Evolutionary conservation across 495 filamentous ascomycete genomes (phyloP).

Genomic region (Penicillium roqueforti): DNA sequence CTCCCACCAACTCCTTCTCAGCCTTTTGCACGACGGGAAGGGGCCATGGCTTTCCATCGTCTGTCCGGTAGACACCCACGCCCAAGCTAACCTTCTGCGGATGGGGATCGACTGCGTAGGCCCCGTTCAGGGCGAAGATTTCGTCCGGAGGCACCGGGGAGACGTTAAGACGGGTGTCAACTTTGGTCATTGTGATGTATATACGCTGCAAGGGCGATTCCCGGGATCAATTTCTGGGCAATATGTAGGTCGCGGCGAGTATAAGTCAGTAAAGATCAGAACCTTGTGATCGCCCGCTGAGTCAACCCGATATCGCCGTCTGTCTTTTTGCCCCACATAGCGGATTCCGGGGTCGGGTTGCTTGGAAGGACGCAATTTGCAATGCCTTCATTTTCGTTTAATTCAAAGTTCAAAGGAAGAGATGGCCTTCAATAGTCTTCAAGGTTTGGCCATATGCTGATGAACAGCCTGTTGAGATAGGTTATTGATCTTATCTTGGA

Average conservation of each 20-base stretch:
- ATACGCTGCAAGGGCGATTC: neutral
- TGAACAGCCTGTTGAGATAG: neutral
- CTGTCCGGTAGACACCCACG: slow-evolving; percentile 49
- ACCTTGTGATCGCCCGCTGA: slow-evolving; percentile 16
- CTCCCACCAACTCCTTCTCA: slow-evolving; percentile 36
- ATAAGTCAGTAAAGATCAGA: slow-evolving; percentile 9
- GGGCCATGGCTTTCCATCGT: slow-evolving; percentile 51
- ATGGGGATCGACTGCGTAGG: slow-evolving; percentile 36
- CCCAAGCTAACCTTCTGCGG: slow-evolving; percentile 49
- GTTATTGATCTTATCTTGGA: neutral
- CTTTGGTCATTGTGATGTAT: slow-evolving; percentile 30
- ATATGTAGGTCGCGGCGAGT: slow-evolving; percentile 9
- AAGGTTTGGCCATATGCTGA: neutral
- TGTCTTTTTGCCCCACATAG: slow-evolving; percentile 20
- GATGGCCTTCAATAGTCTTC: slow-evolving; percentile 17
- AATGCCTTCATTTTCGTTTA: slow-evolving; percentile 4
- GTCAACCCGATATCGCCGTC: slow-evolving; percentile 31
- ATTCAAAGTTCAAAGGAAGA: slow-evolving; percentile 10
- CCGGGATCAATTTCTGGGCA: slow-evolving; percentile 1
- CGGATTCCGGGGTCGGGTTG: slow-evolving; percentile 9
- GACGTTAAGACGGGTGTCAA: slow-evolving; percentile 30
- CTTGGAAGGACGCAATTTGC: slow-evolving; percentile 2
- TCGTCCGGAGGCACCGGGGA: slow-evolving; percentile 44
- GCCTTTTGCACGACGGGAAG: slow-evolving; percentile 45
- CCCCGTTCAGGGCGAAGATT: slow-evolving; percentile 46